Evolutionary conservation across 2,329 filamentous ascomycete species (phyloP), one percentile per base, ranked within the genome.

Genomic region (Colletotrichum camelliae): DNA sequence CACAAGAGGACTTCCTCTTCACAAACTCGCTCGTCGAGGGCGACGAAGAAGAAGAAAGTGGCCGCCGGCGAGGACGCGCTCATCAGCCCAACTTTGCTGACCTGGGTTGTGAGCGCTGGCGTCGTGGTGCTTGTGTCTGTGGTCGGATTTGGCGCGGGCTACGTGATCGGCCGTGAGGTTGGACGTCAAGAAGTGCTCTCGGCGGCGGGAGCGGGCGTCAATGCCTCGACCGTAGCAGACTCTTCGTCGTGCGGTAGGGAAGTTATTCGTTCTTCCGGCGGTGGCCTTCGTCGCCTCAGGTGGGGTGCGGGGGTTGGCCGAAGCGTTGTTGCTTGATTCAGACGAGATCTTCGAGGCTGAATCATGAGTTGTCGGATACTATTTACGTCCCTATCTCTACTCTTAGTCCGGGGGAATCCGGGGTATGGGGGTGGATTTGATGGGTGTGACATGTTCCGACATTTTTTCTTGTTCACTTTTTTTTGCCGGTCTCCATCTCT

Each of bases 51-150:
- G 86, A 92, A 93, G 85, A 90, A 87, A 81, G 88, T 87, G 37
- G 81, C 83, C 2, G 80, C 83, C 16, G 77, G 81, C 2, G 79
- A 80, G 2, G 81, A 86, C 7, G 85, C 86, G 35, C 80, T 88
- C 43, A 87, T 93, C 68, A 91, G 89, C 67, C 91, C 91, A 39
- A 93, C 91, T 2, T 83, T 93, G 9, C 82, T 93, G 66, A 91
- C 92, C 0, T 93, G 92, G 91, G 91, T 92, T 7, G 88, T 94
- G 70, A 91, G 90, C 72, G 92, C 92, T 9, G 92, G 93, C 21
- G 92, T 94, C 1, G 90, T 94, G 2, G 91, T 94, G 10, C 86
- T 94, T 13, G 90, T 94, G 4, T 92, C 91, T 9, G 92, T 93
- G 2, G 92, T 94, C 39, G 92, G 92, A 3, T 94, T 94, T 78